These are phyloP conservation scores for Sisymbrium irio DNA, from an alignment of 345 rosid species.

Conservation along the genomic window DNA sequence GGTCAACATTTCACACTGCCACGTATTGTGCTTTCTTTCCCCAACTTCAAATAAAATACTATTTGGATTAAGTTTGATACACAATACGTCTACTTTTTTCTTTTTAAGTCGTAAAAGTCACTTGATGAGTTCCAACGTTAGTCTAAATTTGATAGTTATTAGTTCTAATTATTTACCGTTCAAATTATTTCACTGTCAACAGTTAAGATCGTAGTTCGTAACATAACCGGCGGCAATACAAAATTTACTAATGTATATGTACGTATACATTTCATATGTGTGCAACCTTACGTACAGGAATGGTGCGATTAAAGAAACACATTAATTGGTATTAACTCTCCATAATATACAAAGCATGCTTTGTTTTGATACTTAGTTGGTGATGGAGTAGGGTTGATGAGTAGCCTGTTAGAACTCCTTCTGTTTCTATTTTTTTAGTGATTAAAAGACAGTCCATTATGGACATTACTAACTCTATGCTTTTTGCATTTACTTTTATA, in stretches of 20 bases:
- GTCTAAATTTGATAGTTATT: background rate
- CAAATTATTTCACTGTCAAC: background rate
- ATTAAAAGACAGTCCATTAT: constrained; percentile 35
- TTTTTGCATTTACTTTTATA: constrained; percentile 30
- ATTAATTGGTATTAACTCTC: constrained; percentile 23
- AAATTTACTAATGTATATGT: background rate
- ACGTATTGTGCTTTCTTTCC: background rate
- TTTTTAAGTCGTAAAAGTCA: background rate
- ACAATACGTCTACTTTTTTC: background rate
- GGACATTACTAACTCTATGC: constrained; percentile 37
- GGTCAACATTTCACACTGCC: background rate
- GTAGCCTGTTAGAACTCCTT: constrained; percentile 36
- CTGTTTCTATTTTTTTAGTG: constrained; percentile 33
- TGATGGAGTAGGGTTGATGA: constrained; percentile 37
- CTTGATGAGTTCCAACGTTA: background rate
- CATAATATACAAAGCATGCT: constrained; percentile 30
- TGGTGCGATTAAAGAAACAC: constrained; percentile 11
- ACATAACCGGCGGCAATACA: background rate
- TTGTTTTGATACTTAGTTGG: constrained; percentile 29
- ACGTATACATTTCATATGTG: background rate
- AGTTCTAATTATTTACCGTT: background rate
- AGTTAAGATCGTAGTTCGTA: background rate
- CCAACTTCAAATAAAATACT: background rate
- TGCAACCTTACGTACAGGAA: constrained; percentile 13
- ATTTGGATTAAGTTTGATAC: background rate